phyloP scores from a whole-genome alignment of 2,329 filamentous ascomycete genomes.

The Cladosporium sp. region DNA sequence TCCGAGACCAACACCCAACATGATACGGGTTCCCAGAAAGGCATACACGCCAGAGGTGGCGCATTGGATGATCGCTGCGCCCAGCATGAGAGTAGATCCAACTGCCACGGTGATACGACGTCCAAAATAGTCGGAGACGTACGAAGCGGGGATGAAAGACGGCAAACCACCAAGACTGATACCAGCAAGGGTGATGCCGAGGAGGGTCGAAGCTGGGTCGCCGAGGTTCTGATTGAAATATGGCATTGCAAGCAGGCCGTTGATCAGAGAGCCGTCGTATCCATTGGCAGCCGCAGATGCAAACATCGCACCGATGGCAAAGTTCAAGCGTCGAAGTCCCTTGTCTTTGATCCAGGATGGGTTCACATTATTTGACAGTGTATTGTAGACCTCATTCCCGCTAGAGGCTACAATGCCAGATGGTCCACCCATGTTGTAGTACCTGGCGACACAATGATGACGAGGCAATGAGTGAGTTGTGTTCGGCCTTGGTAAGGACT shows the following conservation, averaged over 20 bases:
- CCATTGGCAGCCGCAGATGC: conserved; percentile 25
- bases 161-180: conserved; percentile 25
- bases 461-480: background rate
- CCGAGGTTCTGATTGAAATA: conserved; percentile 25
- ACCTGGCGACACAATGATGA: background rate
- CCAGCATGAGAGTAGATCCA: conserved; percentile 45
- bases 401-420: conserved; percentile 13
- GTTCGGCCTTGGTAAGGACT: background rate
- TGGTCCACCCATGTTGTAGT: conserved; percentile 10
- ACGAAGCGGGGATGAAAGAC: conserved; percentile 23
- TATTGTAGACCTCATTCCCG: conserved; percentile 18
- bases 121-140: conserved; percentile 25
- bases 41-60: conserved; percentile 25
- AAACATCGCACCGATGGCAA: conserved; percentile 20
- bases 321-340: conserved; percentile 19
- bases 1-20: conserved; percentile 19
- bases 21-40: conserved; percentile 21
- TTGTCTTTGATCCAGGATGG: conserved; percentile 16
- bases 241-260: conserved; percentile 26
- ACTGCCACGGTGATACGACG: conserved; percentile 26
- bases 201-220: conserved; percentile 23
- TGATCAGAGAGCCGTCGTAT: conserved; percentile 28
- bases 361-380: conserved; percentile 17
- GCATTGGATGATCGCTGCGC: conserved; percentile 35
- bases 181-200: conserved; percentile 26